phyloP scores from a whole-genome alignment of 352 stramenopile species.

The Phytophthora litchii region DNA sequence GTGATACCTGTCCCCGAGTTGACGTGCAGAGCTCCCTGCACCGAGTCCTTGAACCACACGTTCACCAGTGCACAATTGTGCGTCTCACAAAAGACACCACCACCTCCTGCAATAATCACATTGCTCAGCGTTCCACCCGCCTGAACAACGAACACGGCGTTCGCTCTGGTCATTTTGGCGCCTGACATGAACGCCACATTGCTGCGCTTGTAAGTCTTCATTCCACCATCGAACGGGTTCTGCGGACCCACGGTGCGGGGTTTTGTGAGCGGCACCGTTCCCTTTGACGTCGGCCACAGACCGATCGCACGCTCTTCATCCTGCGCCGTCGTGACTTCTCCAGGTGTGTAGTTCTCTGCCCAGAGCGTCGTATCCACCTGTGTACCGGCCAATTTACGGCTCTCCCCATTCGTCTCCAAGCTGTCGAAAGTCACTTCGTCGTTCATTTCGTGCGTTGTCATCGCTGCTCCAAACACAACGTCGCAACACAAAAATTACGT shows the following conservation, averaged over 20 bases:
- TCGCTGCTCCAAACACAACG: constrained; percentile 12
- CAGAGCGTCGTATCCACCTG: constrained; percentile 14
- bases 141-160: constrained; percentile 71
- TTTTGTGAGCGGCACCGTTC: constrained; percentile 39
- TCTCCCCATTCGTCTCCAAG: constrained; percentile 2
- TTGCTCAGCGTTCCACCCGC: constrained; percentile 64
- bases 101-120: constrained; percentile 58
- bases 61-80: constrained; percentile 69
- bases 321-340: constrained; percentile 16
- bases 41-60: constrained; percentile 62
- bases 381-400: constrained; percentile 18
- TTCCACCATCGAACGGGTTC: constrained; percentile 59
- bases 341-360: constrained; percentile 20
- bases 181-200: constrained; percentile 49
- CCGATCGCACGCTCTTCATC: constrained; percentile 29
- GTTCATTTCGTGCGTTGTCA: constrained; percentile 10
- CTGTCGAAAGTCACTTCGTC: constrained; percentile 25
- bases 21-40: constrained; percentile 57
- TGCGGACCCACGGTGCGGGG: constrained; percentile 35
- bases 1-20: constrained; percentile 62
- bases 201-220: constrained; percentile 65
- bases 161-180: constrained; percentile 36
- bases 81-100: constrained; percentile 59
- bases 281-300: constrained; percentile 49
- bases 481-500: constrained; percentile 7